A percentile compares a stretch with the other conserved stretches of the same genome.
phyloP scores from a whole-genome alignment of 2,329 filamentous ascomycete genomes.

The Penicillium corylophilum region DNA sequence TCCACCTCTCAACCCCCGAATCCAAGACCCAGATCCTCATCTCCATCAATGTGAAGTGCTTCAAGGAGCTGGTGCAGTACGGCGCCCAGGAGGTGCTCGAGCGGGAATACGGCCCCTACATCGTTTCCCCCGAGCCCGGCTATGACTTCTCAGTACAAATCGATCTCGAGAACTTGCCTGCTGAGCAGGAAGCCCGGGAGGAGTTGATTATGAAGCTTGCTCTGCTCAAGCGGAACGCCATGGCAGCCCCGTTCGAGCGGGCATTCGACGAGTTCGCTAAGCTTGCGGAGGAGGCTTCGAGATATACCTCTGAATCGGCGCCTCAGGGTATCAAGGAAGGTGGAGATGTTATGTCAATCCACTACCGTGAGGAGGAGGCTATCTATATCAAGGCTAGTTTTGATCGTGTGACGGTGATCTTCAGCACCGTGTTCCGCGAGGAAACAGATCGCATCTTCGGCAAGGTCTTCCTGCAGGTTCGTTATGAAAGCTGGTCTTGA shows the following conservation, averaged over 20 bases:
- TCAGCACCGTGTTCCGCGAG: conserved; percentile 96
- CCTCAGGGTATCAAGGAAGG: conserved; percentile 88
- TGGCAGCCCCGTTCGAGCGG: conserved; percentile 97
- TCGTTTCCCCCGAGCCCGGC: conserved; percentile 79
- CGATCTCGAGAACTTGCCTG: conserved; percentile 83
- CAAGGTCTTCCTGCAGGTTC: conserved; percentile 86
- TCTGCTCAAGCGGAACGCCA: conserved; percentile 93
- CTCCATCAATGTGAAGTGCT: conserved; percentile 94
- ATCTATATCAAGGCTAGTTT: conserved; percentile 98
- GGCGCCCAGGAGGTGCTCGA: conserved; percentile 88
- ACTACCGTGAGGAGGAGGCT: conserved; percentile 97
- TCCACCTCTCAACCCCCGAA: conserved; percentile 96
- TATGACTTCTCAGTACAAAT: conserved; percentile 95
- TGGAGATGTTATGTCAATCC: conserved; percentile 90
- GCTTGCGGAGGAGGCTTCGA: conserved; percentile 81
- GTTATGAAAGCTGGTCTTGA: conserved; percentile 1
- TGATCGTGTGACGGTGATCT: conserved; percentile 97
- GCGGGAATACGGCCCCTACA: conserved; percentile 91
- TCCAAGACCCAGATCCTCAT: conserved; percentile 91
- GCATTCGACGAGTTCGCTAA: conserved; percentile 91
- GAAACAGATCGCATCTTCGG: conserved; percentile 97
- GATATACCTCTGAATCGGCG: conserved; percentile 90
- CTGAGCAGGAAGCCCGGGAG: conserved; percentile 79
- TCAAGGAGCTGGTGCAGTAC: conserved; percentile 84
- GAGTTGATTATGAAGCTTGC: conserved; percentile 84